Evolutionary conservation across 768 basidiomycete species (phyloP).

Genomic region (Punctularia strigosozonata): DNA sequence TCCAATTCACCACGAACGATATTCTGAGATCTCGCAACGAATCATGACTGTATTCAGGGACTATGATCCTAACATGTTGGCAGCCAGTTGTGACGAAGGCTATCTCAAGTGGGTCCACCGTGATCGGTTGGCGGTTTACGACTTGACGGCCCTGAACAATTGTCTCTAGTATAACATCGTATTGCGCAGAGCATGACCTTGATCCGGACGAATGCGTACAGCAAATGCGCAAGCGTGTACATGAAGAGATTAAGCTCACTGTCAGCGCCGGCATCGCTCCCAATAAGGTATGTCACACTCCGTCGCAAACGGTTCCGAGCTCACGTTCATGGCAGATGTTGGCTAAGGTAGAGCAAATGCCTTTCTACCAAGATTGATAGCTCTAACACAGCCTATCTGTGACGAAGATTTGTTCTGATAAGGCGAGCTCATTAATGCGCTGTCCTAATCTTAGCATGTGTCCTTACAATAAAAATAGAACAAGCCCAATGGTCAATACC

Average conservation of each 20-base stretch:
- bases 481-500: constrained; percentile 53
- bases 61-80: constrained; percentile 67
- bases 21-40: constrained; percentile 55
- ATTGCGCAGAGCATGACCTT: constrained; percentile 59
- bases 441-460: no score
- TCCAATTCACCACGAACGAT: constrained; percentile 41
- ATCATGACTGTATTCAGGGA: constrained; percentile 59
- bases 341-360: constrained; percentile 53
- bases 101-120: constrained; percentile 68
- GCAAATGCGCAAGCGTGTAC: constrained; percentile 63
- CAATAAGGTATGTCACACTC: constrained; percentile 59
- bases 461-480: constrained; percentile 34
- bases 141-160: background rate
- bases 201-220: constrained; percentile 65
- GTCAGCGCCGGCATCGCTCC: constrained; percentile 94
- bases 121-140: background rate
- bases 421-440: constrained; percentile 25
- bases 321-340: constrained; percentile 47
- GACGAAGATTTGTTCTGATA: constrained; percentile 82
- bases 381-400: constrained; percentile 3
- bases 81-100: constrained; percentile 82
- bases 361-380: background rate
- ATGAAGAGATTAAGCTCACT: constrained; percentile 73
- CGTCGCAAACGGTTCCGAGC: constrained; percentile 8
- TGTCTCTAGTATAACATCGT: constrained; percentile 59